Evolutionary conservation across 2,329 filamentous ascomycete genomes (phyloP).

Genomic region (Daldinia eschscholtzii): DNA sequence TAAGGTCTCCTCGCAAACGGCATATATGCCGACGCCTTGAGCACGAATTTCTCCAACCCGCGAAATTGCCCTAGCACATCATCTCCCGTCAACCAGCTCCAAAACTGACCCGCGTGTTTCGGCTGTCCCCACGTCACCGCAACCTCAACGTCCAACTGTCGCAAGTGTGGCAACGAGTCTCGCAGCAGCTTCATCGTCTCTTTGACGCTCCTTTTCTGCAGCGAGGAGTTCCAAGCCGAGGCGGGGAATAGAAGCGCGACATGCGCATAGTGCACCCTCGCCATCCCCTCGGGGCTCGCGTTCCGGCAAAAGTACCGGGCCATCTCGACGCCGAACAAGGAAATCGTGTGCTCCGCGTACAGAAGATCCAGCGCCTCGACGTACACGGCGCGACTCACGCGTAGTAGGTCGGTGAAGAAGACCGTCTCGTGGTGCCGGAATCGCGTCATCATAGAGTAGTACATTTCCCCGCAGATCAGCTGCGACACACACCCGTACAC

Average conservation of each 20-base stretch:
- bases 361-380: slow-evolving; percentile 34
- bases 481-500: slow-evolving; percentile 1
- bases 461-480: slow-evolving; percentile 34
- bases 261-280: slow-evolving; percentile 35
- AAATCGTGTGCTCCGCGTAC: slow-evolving; percentile 39
- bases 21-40: slow-evolving; percentile 33
- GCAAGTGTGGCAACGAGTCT: slow-evolving; percentile 21
- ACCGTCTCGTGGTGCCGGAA: neutral
- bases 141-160: slow-evolving; percentile 42
- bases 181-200: slow-evolving; percentile 24
- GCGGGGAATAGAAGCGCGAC: slow-evolving; percentile 30
- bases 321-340: slow-evolving; percentile 40
- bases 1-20: slow-evolving; percentile 1
- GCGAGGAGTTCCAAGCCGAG: slow-evolving; percentile 16
- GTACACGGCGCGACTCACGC: slow-evolving; percentile 33
- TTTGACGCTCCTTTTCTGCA: slow-evolving; percentile 17
- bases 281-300: slow-evolving; percentile 40
- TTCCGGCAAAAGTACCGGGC: slow-evolving; percentile 41
- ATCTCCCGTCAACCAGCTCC: slow-evolving; percentile 37
- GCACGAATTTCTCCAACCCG: slow-evolving; percentile 38
- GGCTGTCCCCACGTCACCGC: slow-evolving; percentile 37
- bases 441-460: neutral
- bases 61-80: slow-evolving; percentile 34
- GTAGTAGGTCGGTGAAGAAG: slow-evolving; percentile 33
- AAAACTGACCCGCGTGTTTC: slow-evolving; percentile 35